phyloP scores from a whole-genome alignment of 768 basidiomycete species.

The Leccinum aurantiacum region DNA sequence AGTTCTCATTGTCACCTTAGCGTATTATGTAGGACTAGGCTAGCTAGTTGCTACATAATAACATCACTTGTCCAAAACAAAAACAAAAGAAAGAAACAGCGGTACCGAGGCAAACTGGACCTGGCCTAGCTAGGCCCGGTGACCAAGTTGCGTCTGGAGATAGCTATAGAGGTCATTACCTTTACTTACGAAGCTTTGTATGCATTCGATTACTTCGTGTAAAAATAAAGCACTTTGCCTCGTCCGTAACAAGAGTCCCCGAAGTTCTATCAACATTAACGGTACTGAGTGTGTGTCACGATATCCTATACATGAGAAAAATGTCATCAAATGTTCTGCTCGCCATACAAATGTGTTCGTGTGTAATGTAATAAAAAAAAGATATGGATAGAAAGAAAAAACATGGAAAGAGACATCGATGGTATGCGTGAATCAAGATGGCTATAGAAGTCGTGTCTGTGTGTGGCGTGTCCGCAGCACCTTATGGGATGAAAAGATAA shows the following conservation, averaged over 20 bases:
- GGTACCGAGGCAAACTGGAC: too few relatives aligned
- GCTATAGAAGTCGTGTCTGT: conserved; percentile 12
- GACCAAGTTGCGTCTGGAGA: too few relatives aligned
- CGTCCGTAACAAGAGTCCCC: not conserved
- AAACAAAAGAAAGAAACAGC: too few relatives aligned
- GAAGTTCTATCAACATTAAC: not conserved
- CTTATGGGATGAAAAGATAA: conserved; percentile 2
- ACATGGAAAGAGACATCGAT: not conserved
- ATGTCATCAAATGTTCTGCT: conserved; percentile 2
- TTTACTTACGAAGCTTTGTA: not conserved
- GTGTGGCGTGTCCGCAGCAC: conserved; percentile 13
- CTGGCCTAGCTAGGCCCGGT: too few relatives aligned
- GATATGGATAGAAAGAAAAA: not conserved
- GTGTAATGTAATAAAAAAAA: not conserved
- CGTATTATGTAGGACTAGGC: too few relatives aligned
- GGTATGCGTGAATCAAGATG: conserved; percentile 5
- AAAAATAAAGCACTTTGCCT: not conserved
- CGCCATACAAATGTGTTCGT: conserved; percentile 11
- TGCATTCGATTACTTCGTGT: not conserved
- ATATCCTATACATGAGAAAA: not conserved
- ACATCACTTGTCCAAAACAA: too few relatives aligned
- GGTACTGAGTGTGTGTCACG: not conserved
- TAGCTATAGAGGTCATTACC: too few relatives aligned
- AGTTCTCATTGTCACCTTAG: too few relatives aligned
- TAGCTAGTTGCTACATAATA: too few relatives aligned